phyloP scores from a whole-genome alignment of 2,329 filamentous ascomycete species.

The Penicillium sp. region DNA sequence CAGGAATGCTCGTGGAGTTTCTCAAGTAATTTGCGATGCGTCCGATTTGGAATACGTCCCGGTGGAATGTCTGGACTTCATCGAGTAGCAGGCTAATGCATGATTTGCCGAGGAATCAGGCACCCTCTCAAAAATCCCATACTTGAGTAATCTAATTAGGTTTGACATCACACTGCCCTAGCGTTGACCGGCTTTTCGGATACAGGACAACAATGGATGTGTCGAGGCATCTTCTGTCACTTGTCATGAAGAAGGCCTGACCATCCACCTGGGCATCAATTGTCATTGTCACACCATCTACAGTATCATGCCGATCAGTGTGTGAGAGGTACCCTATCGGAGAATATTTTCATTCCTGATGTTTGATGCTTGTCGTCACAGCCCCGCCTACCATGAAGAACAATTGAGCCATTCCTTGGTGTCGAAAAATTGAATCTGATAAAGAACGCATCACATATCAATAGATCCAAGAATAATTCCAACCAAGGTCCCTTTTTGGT shows the following conservation, averaged over 20 bases:
- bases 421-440: background rate
- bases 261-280: too few relatives aligned
- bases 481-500: background rate
- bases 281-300: too few relatives aligned
- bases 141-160: background rate
- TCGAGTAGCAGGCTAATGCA: background rate
- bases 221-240: background rate
- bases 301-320: background rate
- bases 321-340: background rate
- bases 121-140: background rate
- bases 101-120: background rate
- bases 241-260: background rate
- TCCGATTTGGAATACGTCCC: constrained; percentile 14
- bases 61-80: constrained; percentile 1
- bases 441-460: background rate
- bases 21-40: constrained; percentile 10
- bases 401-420: background rate
- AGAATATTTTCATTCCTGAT: background rate
- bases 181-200: background rate
- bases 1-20: constrained; percentile 1
- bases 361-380: background rate
- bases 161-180: background rate
- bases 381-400: too few relatives aligned
- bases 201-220: background rate
- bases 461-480: background rate